Conservation (phyloP, 2,329 filamentous ascomycete species). For the Byssoonygena ceratinophila region DNA sequence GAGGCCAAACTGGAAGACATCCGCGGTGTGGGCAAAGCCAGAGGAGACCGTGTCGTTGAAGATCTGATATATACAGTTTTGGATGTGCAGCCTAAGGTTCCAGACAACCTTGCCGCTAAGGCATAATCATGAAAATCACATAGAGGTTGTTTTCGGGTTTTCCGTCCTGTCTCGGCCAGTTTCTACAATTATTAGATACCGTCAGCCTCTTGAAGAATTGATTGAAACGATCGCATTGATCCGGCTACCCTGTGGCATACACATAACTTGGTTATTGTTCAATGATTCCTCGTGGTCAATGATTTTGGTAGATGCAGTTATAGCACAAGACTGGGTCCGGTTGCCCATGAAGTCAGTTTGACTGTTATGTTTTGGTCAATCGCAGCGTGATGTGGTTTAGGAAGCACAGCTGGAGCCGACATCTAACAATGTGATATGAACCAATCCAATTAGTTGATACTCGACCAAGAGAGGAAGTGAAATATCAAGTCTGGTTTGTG, state of each 20-base stretch:
- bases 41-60: conserved; percentile 66
- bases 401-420: too few relatives aligned
- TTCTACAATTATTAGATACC: conserved; percentile 4
- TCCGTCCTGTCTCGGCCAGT: background rate
- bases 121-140: background rate
- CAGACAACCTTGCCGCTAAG: conserved; percentile 32
- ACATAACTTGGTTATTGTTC: too few relatives aligned
- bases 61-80: conserved; percentile 78
- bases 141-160: background rate
- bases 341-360: background rate
- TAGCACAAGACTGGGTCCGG: too few relatives aligned
- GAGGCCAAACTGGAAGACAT: conserved; percentile 76
- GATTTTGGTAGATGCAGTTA: background rate
- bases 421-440: too few relatives aligned
- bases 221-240: background rate
- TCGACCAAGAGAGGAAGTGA: too few relatives aligned
- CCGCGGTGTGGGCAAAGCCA: conserved; percentile 65
- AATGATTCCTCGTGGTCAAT: background rate
- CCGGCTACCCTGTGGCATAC: too few relatives aligned
- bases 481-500: too few relatives aligned
- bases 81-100: conserved; percentile 64
- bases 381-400: too few relatives aligned
- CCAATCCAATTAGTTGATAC: too few relatives aligned
- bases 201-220: background rate
- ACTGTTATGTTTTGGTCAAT: background rate